Base-by-base conservation (phyloP, 202 grass and related monocot species). In the Schoenoplectus tabernaemontani region DNA sequence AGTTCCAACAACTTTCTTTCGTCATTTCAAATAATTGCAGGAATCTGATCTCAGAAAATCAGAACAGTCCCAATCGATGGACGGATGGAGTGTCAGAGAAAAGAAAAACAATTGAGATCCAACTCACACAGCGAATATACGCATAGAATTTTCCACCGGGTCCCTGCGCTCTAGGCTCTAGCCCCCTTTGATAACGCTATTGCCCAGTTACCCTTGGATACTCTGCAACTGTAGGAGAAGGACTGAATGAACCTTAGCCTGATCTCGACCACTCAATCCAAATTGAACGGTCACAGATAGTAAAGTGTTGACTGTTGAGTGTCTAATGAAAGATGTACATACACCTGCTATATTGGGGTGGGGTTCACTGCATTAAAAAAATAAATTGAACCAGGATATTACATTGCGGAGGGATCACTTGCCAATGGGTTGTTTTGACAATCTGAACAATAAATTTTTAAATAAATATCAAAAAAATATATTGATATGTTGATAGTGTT, bases 81-180 rank as follows among this genome's bases (percentile, higher is more conserved):
- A 6, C 19, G 17, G 39, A 69, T 7, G 64, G 50, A 43, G 64
- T 68, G 64, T 68, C 64, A 43, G 42, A 42, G 64, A 43, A 68
- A 33, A 66, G 63, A 19, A 65, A 65, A 65, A 38, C 7, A 41
- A 66, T 0, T 42, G 9, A 42, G 9, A 68, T 23, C 34, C 60
- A 63, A 43, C 17, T 53, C 50, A 38, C 28, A 68, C 7, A 69
- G 9, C 16, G 39, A 69, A 69, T 69, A 46, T 69, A 16, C 65
- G 65, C 44, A 69, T 46, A 69, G 65, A 70, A 70, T 70, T 70
- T 69, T 69, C 65, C 19, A 69, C 36, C 19, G 38, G 64, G 17
- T 33, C 63, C 36, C 34, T 39, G 9, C 2, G 32, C 30, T 26
- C 34, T 39, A 7, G 0, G 34, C 32, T 28, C 23, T 63, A 63